These are phyloP conservation scores for Globisporangium uncinulatum DNA, from an alignment of 352 stramenopile species.

Conservation along the genomic window DNA sequence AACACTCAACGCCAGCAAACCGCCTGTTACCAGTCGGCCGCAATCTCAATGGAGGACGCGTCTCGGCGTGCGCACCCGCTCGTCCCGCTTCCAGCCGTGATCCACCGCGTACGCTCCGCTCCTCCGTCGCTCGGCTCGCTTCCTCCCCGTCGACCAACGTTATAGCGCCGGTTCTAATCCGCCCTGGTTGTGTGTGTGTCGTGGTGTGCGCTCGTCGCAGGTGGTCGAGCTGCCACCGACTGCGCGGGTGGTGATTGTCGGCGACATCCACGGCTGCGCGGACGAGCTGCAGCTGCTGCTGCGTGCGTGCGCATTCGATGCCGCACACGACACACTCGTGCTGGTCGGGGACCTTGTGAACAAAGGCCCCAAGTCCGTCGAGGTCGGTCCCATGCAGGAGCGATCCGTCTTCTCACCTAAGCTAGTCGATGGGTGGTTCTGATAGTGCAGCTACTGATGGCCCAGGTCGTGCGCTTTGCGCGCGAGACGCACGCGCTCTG, in stretches of 20 bases:
- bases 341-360: slow-evolving; percentile 92
- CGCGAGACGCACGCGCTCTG: slow-evolving; percentile 43
- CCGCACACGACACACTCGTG: slow-evolving; percentile 64
- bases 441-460: background rate
- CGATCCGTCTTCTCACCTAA: no score
- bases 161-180: background rate
- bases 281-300: slow-evolving; percentile 76
- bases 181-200: background rate
- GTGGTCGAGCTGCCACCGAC: slow-evolving; percentile 19
- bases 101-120: slow-evolving; percentile 28
- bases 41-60: no score
- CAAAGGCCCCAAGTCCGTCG: slow-evolving; percentile 83
- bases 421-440: background rate
- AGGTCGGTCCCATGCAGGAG: slow-evolving; percentile 17
- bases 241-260: slow-evolving; percentile 75
- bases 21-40: no score
- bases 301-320: slow-evolving; percentile 32
- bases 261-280: slow-evolving; percentile 91
- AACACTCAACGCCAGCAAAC: no score
- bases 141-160: background rate
- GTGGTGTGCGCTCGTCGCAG: slow-evolving; percentile 4
- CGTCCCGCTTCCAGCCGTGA: slow-evolving; percentile 36
- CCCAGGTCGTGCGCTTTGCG: slow-evolving; percentile 68
- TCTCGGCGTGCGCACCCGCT: slow-evolving; percentile 27
- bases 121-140: background rate